These are phyloP conservation scores for Linderniella brevidens DNA, from an alignment of 257 asterid genomes.

Conservation along the genomic window DNA sequence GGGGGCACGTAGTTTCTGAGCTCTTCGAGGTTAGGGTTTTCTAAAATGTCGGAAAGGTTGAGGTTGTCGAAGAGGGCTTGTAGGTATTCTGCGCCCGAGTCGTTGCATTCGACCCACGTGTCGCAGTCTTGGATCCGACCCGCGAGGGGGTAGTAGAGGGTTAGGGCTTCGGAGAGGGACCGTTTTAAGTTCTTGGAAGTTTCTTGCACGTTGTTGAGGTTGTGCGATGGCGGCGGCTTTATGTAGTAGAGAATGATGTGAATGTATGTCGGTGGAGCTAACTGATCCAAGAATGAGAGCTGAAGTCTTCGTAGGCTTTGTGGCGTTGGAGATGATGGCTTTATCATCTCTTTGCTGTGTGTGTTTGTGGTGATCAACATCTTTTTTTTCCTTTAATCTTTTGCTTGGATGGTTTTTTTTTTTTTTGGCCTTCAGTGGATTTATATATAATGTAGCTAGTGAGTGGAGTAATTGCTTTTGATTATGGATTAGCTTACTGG, in stretches of 20 bases:
- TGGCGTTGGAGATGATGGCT: constrained; percentile 31
- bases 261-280: constrained; percentile 15
- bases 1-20: constrained; percentile 1
- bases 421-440: too few species aligned
- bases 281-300: constrained; percentile 27
- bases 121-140: constrained; percentile 14
- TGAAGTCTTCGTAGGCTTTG: constrained; percentile 12
- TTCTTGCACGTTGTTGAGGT: neutral
- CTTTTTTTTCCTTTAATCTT: too few species aligned
- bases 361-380: too few species aligned
- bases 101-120: constrained; percentile 18
- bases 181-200: constrained; percentile 10
- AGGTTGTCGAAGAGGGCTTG: constrained; percentile 11
- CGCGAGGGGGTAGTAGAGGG: constrained; percentile 21
- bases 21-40: constrained; percentile 2
- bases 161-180: constrained; percentile 19
- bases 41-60: constrained; percentile 6
- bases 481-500: too few species aligned
- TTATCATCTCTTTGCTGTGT: constrained; percentile 11
- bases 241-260: constrained; percentile 19
- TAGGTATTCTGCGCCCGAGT: constrained; percentile 19
- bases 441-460: too few species aligned
- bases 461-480: too few species aligned
- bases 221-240: neutral
- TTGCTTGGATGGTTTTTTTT: too few species aligned